Conservation (phyloP, 1,139 yeast genomes). For the Saccharomycopsis crataegensis region DNA sequence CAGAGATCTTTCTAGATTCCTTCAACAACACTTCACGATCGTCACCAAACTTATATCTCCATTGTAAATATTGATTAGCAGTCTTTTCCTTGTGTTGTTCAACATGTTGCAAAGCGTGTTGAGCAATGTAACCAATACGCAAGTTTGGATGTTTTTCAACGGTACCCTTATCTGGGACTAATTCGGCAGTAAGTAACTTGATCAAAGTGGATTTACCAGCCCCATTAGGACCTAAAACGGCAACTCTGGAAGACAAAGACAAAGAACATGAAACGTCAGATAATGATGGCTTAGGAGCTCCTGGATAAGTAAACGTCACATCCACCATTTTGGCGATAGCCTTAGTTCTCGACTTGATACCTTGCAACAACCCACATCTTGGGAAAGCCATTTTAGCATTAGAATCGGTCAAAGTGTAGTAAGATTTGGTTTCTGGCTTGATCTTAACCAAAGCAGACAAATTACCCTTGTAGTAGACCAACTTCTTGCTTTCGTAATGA, state of each 20-base stretch:
- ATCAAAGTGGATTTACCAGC: constrained; percentile 97
- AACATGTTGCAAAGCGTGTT: constrained; percentile 95
- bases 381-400: constrained; percentile 97
- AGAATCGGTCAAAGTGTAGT: constrained; percentile 90
- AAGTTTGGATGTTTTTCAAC: constrained; percentile 97
- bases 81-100: constrained; percentile 96
- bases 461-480: constrained; percentile 94
- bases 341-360: constrained; percentile 91
- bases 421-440: constrained; percentile 93
- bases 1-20: constrained; percentile 83
- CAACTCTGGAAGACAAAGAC: constrained; percentile 90
- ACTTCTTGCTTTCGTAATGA: constrained; percentile 92
- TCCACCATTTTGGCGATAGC: constrained; percentile 87
- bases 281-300: constrained; percentile 79
- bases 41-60: constrained; percentile 97
- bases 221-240: constrained; percentile 96
- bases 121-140: constrained; percentile 98
- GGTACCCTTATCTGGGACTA: constrained; percentile 76
- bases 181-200: constrained; percentile 86
- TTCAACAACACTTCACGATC: constrained; percentile 94
- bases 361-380: constrained; percentile 93
- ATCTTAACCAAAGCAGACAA: constrained; percentile 85
- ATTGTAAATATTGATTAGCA: constrained; percentile 93
- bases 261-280: constrained; percentile 76
- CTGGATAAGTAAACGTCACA: constrained; percentile 87